Evolutionary conservation across 768 basidiomycete genomes (phyloP), one percentile per base, ranked within the genome.

Genomic region (Cyathus striatus): DNA sequence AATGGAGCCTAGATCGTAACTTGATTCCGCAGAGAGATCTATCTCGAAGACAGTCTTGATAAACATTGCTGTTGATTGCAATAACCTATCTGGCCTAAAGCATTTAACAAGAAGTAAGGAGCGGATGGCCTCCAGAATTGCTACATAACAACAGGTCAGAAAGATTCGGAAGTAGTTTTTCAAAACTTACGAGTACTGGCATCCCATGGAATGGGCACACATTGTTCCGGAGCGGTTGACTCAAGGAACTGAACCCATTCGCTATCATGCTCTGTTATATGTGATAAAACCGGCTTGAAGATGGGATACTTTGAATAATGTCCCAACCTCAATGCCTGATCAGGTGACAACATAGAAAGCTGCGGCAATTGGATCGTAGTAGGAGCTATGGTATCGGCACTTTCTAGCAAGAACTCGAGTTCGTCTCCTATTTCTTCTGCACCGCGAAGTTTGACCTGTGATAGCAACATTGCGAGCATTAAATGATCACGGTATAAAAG

Each of bases 341-440:
- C 87, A 7, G 78, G 45, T 3, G 81, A 73, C 40, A 94, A 64
- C 41, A 86, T 58, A 25, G 76, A 59, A 32, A 66, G 64, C 55
- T 41, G 66, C 46, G 24, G 65, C 58, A 1, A 60, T 40, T 23
- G 58, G 54, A 9, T 30, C 18, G 72, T 46, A 23, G 57, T 55
- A 17, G 71, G 58, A 40, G 73, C 58, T 16, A 79, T 68, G 16
- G 76, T 77, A 38, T 90, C 86, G 4, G 88, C 85, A 51, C 87
- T 85, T 57, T 98, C 94, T 33, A 97, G 70, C n/a, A 97, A 65
- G 65, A 92, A 90, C 56, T 96, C 92, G 16, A 95, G 60, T 56
- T 95, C 94, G 16, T 94, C 90, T 2, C 69, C 60, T 32, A 90
- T 84, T 35, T 90, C 89, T 56, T 89, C 87, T 13, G 80, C 54